Evolutionary conservation across 2,329 filamentous ascomycete species (phyloP), one percentile per base, ranked within the genome.

Genomic region (Colletotrichum truncatum): DNA sequence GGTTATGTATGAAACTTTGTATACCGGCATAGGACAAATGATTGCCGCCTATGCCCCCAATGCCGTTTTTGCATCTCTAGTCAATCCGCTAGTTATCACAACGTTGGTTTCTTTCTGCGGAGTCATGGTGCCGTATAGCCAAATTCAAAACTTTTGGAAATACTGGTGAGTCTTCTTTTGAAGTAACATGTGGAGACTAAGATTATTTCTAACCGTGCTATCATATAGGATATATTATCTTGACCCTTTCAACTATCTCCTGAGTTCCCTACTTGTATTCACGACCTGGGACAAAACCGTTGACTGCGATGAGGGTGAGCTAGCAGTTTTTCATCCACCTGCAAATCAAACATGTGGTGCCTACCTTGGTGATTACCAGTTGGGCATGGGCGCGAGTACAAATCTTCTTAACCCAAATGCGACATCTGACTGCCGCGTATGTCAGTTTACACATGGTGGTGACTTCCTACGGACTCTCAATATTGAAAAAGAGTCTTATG

Each of bases 61-160:
- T 66, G 86, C 83, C 32, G 82, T 87, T 9, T 88, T 89, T 45
- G 87, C 87, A 0, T 79, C 85, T 0, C 79, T 89, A 4, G 81
- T 83, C 66, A 89, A 89, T 67, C 86, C 86, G 0, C 72, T 89
- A 1, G 54, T 89, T 10, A 77, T 89, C 59, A 81, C 84, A 72
- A 74, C 87, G 38, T 80, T 93, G 3, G 83, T 93, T 8, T 86
- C 85, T 1, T 94, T 94, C 80, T 93, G 91, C 70, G 92, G 92
- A 67, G 90, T 94, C 2, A 81, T 93, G 4, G 91, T 93, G 0
- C 91, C 91, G 0, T 92, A 90, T 67, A 71, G 71, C 0, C 82
- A 84, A 25, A 82, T 94, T 21, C 85, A 88, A 8, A 70, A 75
- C 1, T 93, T 93, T 76, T 94, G 91, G 91, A 79, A 81, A 23